Evolutionary conservation across 768 basidiomycete species (phyloP), one percentile per base, ranked within the genome.

Genomic region (Pleurotus tuber-regium): DNA sequence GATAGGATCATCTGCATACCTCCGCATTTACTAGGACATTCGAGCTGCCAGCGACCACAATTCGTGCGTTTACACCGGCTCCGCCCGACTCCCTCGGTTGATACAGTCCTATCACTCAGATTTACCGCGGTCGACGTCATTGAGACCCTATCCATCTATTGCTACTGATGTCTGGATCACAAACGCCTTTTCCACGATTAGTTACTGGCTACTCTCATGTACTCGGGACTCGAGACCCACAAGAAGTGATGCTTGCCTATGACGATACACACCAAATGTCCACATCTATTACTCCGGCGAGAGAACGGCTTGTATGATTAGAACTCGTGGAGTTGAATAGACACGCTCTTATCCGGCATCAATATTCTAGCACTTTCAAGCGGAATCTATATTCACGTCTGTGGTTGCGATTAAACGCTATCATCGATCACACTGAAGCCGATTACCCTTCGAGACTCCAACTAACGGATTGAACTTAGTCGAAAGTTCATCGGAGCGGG

Each of bases 111-210:
- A 19, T 4, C 46, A 33, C 23, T 35, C 8, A 16, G 30, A 33
- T 48, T 48, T 48, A 48, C 46, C 46, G 46, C 46, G 46, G 46
- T 47, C 29, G 23, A 47, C 46, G 46, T 47, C 46, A 47, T 47
- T 19, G 18, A 31, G 14, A 7, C 30, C 30, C 7, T 31, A 31
- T 31, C 30, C 30, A 31, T n/a, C n/a, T n/a, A n/a, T n/a, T n/a
- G n/a, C n/a, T n/a, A n/a, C n/a, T n/a, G n/a, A n/a, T n/a, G n/a
- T n/a, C n/a, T n/a, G n/a, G n/a, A n/a, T n/a, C n/a, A n/a, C n/a
- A n/a, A n/a, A n/a, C n/a, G n/a, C n/a, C n/a, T n/a, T n/a, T n/a
- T n/a, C n/a, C n/a, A n/a, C n/a, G n/a, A n/a, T n/a, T n/a, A n/a
- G n/a, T n/a, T n/a, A n/a, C n/a, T n/a, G n/a, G n/a, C n/a, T n/a